Percentiles rank a stretch among this genome's conserved stretches.
These are phyloP conservation scores for Debaryomycetaceae sp. DNA, from an alignment of 1,139 yeast species.

Conservation along the genomic window DNA sequence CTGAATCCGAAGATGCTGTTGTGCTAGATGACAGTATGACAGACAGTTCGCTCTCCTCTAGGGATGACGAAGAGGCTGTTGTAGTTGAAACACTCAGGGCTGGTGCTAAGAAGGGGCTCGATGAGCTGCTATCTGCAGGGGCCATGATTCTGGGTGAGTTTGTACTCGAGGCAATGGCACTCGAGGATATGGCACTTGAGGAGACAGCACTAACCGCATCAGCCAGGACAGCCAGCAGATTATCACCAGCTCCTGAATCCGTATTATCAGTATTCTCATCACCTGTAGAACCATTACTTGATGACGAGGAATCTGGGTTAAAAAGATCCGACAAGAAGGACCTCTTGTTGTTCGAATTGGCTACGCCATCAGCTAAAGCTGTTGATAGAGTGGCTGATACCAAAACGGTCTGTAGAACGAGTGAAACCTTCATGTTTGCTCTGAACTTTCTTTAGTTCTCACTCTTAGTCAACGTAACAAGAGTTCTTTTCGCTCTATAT, in stretches of 20 bases:
- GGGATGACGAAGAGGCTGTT: not conserved
- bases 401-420: slow-evolving; percentile 3
- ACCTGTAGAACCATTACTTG: slow-evolving; percentile 9
- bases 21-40: not conserved
- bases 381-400: slow-evolving; percentile 1
- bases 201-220: not conserved
- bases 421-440: slow-evolving; percentile 3
- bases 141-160: not conserved
- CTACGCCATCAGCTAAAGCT: slow-evolving; percentile 1
- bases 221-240: not conserved
- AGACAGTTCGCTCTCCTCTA: not conserved
- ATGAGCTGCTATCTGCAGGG: not conserved
- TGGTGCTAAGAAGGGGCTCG: not conserved
- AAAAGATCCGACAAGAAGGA: not conserved
- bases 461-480: not conserved
- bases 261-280: slow-evolving; percentile 11
- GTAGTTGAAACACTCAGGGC: not conserved
- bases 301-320: not conserved
- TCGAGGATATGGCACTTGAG: not conserved
- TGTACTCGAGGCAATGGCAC: not conserved
- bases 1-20: not conserved
- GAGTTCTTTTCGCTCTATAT: not conserved
- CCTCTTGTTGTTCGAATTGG: not conserved
- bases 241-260: slow-evolving; percentile 3
- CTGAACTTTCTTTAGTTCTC: not conserved